Conservation (phyloP, 208 protist genomes). For the Leishmania gerbilli region DNA sequence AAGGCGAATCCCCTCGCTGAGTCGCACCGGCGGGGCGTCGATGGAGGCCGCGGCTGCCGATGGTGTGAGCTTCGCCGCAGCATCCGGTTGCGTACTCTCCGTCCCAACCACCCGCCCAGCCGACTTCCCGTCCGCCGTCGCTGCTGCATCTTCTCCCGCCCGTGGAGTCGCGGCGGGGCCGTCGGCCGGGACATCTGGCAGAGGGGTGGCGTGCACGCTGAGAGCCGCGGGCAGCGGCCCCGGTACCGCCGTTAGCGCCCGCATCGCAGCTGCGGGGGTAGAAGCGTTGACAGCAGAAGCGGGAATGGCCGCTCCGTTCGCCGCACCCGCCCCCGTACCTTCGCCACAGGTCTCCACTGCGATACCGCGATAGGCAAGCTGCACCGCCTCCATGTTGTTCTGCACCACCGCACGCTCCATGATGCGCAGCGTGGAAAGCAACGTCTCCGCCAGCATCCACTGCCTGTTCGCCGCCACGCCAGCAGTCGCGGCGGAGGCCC, state of each 20-base stretch:
- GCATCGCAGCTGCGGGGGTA: neutral
- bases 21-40: conserved; percentile 20
- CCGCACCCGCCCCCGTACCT: neutral
- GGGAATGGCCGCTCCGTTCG: neutral
- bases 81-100: neutral
- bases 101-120: neutral
- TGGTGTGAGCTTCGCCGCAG: neutral
- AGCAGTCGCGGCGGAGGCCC: neutral
- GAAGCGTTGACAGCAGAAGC: neutral
- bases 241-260: neutral
- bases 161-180: neutral
- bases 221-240: neutral
- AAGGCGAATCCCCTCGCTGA: conserved; percentile 57
- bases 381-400: conserved; percentile 84
- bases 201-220: neutral
- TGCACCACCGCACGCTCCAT: conserved; percentile 93
- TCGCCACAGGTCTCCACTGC: conserved; percentile 42
- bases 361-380: conserved; percentile 89
- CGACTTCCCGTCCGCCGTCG: neutral
- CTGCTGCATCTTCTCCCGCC: neutral
- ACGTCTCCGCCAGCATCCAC: conserved; percentile 85
- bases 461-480: conserved; percentile 16
- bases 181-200: conserved; percentile 12
- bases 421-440: conserved; percentile 81
- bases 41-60: neutral